phyloP scores from a whole-genome alignment of 345 rosid species.

The Arabidopsis arenosa region DNA sequence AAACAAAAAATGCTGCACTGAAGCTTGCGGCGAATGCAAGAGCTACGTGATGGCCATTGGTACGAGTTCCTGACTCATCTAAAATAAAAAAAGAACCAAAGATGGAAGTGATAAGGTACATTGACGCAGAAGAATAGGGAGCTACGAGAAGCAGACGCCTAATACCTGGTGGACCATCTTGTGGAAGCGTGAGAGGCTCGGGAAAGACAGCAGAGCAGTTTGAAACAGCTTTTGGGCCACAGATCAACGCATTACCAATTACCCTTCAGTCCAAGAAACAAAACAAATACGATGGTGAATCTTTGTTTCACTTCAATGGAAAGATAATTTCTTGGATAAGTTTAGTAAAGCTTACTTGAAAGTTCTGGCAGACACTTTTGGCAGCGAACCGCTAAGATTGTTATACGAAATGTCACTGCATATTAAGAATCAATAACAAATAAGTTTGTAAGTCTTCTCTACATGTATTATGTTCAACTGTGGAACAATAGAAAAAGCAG shows the following conservation, averaged over 20 bases:
- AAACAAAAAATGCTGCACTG: constrained; percentile 69
- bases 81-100: constrained; percentile 32
- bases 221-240: constrained; percentile 68
- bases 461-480: background rate
- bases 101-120: constrained; percentile 15
- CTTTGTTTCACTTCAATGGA: constrained; percentile 8
- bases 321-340: constrained; percentile 5
- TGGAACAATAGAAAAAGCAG: background rate
- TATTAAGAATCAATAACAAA: constrained; percentile 18
- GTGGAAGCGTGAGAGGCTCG: constrained; percentile 90
- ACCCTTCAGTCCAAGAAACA: constrained; percentile 57
- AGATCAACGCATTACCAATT: constrained; percentile 79
- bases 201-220: constrained; percentile 92
- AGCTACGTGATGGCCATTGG: constrained; percentile 67
- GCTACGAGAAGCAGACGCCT: background rate
- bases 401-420: constrained; percentile 92
- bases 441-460: background rate
- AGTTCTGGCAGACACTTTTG: constrained; percentile 90
- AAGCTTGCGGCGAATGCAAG: constrained; percentile 89
- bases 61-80: constrained; percentile 64
- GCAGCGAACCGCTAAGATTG: constrained; percentile 91
- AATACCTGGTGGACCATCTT: constrained; percentile 68
- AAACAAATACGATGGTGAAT: constrained; percentile 25
- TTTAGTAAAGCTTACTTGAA: constrained; percentile 69
- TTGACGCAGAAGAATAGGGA: background rate